Evolutionary conservation across 2,329 filamentous ascomycete species (phyloP).

Genomic region (Xylaria sp.): DNA sequence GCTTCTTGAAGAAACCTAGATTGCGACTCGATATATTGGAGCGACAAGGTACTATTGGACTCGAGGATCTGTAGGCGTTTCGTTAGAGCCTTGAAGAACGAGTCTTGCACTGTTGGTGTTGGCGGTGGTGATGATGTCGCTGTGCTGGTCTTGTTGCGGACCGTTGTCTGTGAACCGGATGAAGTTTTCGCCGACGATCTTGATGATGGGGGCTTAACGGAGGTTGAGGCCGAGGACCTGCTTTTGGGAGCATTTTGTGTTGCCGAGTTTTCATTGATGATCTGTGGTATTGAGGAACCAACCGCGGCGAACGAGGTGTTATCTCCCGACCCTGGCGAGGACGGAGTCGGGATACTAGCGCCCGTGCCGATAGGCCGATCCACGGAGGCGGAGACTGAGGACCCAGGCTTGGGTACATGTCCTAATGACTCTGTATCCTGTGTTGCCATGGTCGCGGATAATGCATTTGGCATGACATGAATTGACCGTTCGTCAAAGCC

Average conservation of each 20-base stretch:
- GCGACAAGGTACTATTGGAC: conserved; percentile 86
- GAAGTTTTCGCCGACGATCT: conserved; percentile 26
- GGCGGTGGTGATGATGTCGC: conserved; percentile 54
- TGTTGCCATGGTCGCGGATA: conserved; percentile 25
- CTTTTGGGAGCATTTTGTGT: conserved; percentile 29
- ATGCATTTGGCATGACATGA: conserved; percentile 20
- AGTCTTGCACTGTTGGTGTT: conserved; percentile 89
- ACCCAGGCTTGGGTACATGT: conserved; percentile 19
- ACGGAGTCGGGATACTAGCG: conserved; percentile 14
- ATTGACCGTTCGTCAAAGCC: conserved; percentile 25
- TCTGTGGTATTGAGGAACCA: conserved; percentile 28
- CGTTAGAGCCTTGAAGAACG: conserved; percentile 95
- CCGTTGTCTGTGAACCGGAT: conserved; percentile 34
- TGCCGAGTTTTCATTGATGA: conserved; percentile 26
- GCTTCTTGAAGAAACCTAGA: conserved; percentile 88
- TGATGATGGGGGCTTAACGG: conserved; percentile 40
- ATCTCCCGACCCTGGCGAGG: conserved; percentile 24
- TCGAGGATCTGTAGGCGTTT: conserved; percentile 92
- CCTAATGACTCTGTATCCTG: conserved; percentile 27
- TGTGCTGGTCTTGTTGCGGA: conserved; percentile 48
- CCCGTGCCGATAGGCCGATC: conserved; percentile 21
- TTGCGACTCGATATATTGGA: conserved; percentile 97
- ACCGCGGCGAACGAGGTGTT: conserved; percentile 19
- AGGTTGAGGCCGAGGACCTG: conserved; percentile 36
- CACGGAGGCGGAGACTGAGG: conserved; percentile 15